phyloP scores from a whole-genome alignment of 208 protist species.

The Trypanosomatidae sp. region DNA sequence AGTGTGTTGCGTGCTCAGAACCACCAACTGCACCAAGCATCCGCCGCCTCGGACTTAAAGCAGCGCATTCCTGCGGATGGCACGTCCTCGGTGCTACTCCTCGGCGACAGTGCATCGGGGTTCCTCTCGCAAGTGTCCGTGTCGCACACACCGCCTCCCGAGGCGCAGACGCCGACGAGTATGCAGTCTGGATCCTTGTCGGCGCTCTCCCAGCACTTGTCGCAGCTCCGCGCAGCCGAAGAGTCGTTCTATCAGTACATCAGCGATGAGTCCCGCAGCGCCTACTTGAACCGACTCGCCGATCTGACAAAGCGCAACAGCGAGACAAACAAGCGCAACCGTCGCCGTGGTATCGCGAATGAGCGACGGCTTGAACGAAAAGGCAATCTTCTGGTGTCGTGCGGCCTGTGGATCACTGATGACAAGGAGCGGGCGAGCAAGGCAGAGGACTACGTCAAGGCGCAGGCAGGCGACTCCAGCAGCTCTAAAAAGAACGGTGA shows the following conservation, averaged over 20 bases:
- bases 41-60: background rate
- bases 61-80: background rate
- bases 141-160: conserved; percentile 16
- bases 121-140: conserved; percentile 3
- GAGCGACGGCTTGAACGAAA: conserved; percentile 55
- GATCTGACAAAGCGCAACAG: conserved; percentile 64
- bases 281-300: conserved; percentile 56
- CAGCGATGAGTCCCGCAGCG: conserved; percentile 50
- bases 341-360: conserved; percentile 61
- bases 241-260: conserved; percentile 65
- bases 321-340: conserved; percentile 44
- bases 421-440: conserved; percentile 59
- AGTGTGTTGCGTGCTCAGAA: conserved; percentile 20
- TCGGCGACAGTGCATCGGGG: conserved; percentile 2
- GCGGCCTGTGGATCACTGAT: conserved; percentile 71
- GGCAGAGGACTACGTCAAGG: conserved; percentile 49
- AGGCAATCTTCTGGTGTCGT: conserved; percentile 64
- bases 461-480: conserved; percentile 6
- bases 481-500: conserved; percentile 15
- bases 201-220: conserved; percentile 34
- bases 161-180: background rate
- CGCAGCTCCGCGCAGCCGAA: conserved; percentile 37
- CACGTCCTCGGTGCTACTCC: background rate
- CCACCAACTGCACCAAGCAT: conserved; percentile 9
- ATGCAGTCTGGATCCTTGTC: background rate